These are phyloP conservation scores for Ajuga reptans DNA, from an alignment of 305 asterid species.

Conservation along the genomic window DNA sequence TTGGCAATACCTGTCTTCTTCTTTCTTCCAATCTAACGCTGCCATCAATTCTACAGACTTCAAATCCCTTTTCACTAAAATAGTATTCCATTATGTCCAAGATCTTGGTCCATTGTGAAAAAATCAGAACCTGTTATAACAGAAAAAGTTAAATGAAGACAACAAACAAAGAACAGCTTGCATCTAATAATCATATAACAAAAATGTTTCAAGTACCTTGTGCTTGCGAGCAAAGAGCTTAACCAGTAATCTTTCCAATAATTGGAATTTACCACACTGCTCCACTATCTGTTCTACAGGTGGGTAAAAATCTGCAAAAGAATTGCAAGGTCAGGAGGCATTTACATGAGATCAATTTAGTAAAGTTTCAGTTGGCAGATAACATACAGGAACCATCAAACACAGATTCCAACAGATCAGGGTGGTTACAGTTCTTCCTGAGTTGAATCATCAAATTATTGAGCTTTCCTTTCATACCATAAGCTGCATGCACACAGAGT, in stretches of 20 bases:
- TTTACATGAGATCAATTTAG: neutral
- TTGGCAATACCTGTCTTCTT: constrained; percentile 51
- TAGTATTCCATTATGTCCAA: constrained; percentile 92
- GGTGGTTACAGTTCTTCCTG: constrained; percentile 91
- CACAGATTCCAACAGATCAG: constrained; percentile 84
- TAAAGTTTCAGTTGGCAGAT: constrained; percentile 9
- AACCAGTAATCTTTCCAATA: constrained; percentile 64
- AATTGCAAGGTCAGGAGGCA: constrained; percentile 14
- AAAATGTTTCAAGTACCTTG: constrained; percentile 41
- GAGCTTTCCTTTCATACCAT: constrained; percentile 64
- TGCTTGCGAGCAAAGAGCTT: constrained; percentile 77
- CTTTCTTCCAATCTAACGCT: constrained; percentile 65
- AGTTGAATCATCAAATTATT: constrained; percentile 85
- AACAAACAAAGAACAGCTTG: neutral
- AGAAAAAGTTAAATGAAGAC: neutral
- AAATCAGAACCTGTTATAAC: constrained; percentile 68
- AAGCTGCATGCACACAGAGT: constrained; percentile 43
- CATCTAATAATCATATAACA: neutral
- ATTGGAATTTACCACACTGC: constrained; percentile 86
- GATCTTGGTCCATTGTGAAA: constrained; percentile 95
- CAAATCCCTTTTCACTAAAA: constrained; percentile 67
- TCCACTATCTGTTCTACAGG: constrained; percentile 77
- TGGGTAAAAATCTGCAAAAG: constrained; percentile 54
- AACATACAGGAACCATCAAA: constrained; percentile 79
- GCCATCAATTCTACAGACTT: constrained; percentile 93